Conservation (phyloP, 305 asterid species). For the Rubia peregrina region DNA sequence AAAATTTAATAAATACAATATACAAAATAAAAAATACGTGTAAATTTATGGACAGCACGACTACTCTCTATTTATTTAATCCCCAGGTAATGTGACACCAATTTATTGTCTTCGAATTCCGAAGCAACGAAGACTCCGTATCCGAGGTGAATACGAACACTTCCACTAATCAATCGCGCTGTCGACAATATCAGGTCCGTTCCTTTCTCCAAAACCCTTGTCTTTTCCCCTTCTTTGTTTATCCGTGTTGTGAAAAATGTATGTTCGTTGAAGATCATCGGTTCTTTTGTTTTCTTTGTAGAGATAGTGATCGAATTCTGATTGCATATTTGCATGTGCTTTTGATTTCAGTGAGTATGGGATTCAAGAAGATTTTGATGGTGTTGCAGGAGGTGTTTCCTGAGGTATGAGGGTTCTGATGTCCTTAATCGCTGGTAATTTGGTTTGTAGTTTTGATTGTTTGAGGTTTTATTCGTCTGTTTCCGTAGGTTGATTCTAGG, state of each 20-base stretch:
- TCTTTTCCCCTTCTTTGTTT: not conserved
- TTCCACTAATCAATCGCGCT: not conserved
- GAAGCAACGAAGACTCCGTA: not conserved
- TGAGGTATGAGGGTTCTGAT: slow-evolving; percentile 35
- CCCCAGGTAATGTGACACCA: not conserved
- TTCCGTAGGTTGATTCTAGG: slow-evolving; percentile 62
- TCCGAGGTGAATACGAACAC: not conserved
- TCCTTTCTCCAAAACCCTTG: not conserved
- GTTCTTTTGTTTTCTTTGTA: not conserved
- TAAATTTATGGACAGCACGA: too few species aligned
- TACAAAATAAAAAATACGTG: too few species aligned
- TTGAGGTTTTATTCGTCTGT: not conserved
- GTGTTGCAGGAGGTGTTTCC: slow-evolving; percentile 64
- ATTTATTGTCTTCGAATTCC: not conserved
- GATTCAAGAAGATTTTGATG: slow-evolving; percentile 37
- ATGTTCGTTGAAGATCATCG: not conserved
- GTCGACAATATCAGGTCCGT: not conserved
- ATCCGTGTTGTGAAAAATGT: not conserved
- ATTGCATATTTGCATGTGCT: slow-evolving; percentile 26
- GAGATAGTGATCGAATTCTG: not conserved
- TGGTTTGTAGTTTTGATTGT: not conserved
- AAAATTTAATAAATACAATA: too few species aligned
- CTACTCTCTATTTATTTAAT: too few species aligned
- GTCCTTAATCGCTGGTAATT: not conserved
- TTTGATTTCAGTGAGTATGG: slow-evolving; percentile 37